Conservation (phyloP, 1,284 basidiomycete genomes). For the Leccinum pallidistipes region DNA sequence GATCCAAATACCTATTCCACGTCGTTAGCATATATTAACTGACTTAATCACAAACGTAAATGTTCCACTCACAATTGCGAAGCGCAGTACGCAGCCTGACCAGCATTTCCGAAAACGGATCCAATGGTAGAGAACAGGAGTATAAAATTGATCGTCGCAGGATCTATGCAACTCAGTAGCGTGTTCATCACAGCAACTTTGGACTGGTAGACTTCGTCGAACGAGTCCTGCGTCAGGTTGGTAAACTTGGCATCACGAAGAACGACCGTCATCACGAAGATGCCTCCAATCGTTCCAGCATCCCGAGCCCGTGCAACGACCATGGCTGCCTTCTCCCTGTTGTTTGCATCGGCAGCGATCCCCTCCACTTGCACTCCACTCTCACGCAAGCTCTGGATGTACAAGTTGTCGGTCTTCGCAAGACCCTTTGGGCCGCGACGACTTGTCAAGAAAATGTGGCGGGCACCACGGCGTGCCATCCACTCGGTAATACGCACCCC, state of each 20-base stretch:
- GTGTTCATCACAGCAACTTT: conserved; percentile 32
- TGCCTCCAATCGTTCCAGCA: conserved; percentile 25
- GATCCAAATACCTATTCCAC: conserved; percentile 28
- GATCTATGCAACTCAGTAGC: conserved; percentile 25
- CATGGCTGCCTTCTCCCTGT: conserved; percentile 18
- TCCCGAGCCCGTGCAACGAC: conserved; percentile 24
- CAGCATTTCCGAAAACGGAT: conserved; percentile 36
- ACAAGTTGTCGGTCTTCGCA: conserved; percentile 28
- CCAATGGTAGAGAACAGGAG: conserved; percentile 35
- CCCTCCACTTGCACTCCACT: conserved; percentile 24
- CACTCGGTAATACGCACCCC: conserved; percentile 35
- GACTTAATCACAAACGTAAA: neutral
- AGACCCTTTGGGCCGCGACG: conserved; percentile 30
- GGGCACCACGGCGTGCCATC: conserved; percentile 33
- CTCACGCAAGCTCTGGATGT: conserved; percentile 24
- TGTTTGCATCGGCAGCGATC: conserved; percentile 28
- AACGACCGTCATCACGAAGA: conserved; percentile 36
- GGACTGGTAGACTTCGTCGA: conserved; percentile 34
- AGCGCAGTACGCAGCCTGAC: conserved; percentile 35
- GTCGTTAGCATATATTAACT: conserved; percentile 3
- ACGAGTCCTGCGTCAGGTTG: conserved; percentile 34
- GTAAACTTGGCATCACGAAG: conserved; percentile 34
- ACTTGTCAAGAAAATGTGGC: conserved; percentile 34
- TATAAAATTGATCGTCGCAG: conserved; percentile 32
- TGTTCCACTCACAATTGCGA: conserved; percentile 25